Evolutionary conservation across 2,329 filamentous ascomycete genomes (phyloP), one percentile per base, ranked within the genome.

Genomic region (Calonectria pauciramosa): DNA sequence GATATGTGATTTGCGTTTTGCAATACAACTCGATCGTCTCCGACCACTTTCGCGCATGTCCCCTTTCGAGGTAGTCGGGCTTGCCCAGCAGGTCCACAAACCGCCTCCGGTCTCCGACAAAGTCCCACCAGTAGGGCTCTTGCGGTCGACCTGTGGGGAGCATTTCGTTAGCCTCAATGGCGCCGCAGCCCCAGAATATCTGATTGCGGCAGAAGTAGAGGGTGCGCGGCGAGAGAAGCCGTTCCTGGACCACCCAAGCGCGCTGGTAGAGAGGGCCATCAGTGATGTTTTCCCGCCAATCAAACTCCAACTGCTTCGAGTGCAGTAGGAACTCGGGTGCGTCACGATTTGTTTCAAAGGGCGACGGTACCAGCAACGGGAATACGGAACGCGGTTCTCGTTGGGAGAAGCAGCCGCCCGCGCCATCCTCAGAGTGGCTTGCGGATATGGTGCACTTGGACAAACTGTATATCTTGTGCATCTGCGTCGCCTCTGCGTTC

Each of bases 201-300:
- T 47, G 44, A 13, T 23, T n/a, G n/a, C n/a, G 11, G n/a, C 44
- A 47, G 23, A 47, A 47, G n/a, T 47, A 47, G 44, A 47, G 20
- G 44, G 44, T 47, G 44, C 44, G 44, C n/a, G 44, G 44, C 20
- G 44, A 47, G n/a, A 47, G 44, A 47, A 47, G 44, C 9, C 44
- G 44, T 47, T 47, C 44, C 44, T 47, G 44, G 10, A 47, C 44
- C 11, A 47, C 44, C 44, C 44, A 47, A 16, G 18, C 76, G 32
- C 28, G 66, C 70, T 47, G 70, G 68, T 41, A 67, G 72, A 74
- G 44, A 47, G 44, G n/a, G 20, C 44, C n/a, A n/a, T 47, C 10
- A 4, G n/a, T n/a, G 9, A 47, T 23, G 11, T 47, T 47, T 47
- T n/a, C 44, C 44, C 44, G 44, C 44, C 44, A 47, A 7, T 47